Base-by-base conservation (phyloP, 2,329 filamentous ascomycete genomes). In the Xylaria sp. region DNA sequence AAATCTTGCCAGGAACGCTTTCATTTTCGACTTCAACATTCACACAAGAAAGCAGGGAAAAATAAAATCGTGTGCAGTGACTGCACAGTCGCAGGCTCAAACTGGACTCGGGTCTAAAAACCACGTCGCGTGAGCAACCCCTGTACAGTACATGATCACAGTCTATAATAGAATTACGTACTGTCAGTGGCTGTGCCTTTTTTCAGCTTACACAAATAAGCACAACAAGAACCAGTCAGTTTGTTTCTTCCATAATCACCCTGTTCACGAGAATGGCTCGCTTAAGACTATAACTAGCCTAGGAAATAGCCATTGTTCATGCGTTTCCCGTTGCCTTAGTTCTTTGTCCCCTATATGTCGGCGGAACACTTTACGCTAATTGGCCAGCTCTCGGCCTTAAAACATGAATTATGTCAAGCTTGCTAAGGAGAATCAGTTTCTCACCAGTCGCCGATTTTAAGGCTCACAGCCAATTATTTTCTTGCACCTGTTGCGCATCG, bases 1-100 rank as follows among this genome's bases (percentile, higher is more conserved):
- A 50, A 71, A 60, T 29, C 35, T 69, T 32, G 69, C 67, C n/a
- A 71, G 27, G 23, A 71, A 69, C 2, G 69, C 51, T 51, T 60
- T 71, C 66, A 71, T 71, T 21, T 23, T 57, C 25, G 5, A 12
- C 18, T 25, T 55, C 23, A 21, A 29, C 18, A 16, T 61, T 48
- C 37, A 42, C 25, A 35, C 32, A 35, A 35, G 8, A 10, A 35
- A 35, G 10, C 3, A 10, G 29, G 5, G 35, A 60, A 57, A 21
- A 16, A 18, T n/a, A 18, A 18, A 5, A 18, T 8, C 40, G 18
- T 16, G 50, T 25, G 48, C 27, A 18, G 57, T 62, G 29, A 21
- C 13, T 25, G 23, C 37, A 61, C 23, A 51, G 25, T 68, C 63
- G 6, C 21, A 29, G 53, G 27, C 27, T 21, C 47, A 37, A 18